A percentile compares a stretch with the other conserved stretches of the same genome.
Conservation (phyloP, 768 basidiomycete genomes). For the Hericium erinaceus region DNA sequence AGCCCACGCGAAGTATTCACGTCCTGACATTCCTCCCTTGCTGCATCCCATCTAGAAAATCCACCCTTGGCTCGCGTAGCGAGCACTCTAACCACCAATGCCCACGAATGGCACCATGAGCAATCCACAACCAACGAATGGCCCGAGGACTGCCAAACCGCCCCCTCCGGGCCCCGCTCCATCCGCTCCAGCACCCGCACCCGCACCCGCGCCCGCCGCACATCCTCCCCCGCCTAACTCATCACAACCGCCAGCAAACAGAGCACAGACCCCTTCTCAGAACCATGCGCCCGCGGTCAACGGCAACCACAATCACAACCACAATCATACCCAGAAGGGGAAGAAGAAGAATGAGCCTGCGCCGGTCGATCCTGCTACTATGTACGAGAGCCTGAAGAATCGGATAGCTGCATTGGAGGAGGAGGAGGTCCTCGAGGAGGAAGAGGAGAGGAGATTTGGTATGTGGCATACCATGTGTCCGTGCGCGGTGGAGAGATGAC, state of each 20-base stretch:
- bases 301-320: constrained; percentile 5
- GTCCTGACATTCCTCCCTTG: background rate
- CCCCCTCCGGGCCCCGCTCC: constrained; percentile 25
- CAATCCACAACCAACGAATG: background rate
- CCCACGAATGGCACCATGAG: background rate
- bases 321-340: constrained; percentile 16
- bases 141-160: constrained; percentile 16
- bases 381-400: constrained; percentile 85
- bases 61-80: background rate
- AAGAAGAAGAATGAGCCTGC: constrained; percentile 67
- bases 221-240: background rate
- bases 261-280: constrained; percentile 23
- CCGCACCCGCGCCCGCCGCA: constrained; percentile 33
- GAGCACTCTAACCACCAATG: background rate
- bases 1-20: background rate
- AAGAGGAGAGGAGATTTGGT: constrained; percentile 78
- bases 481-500: background rate
- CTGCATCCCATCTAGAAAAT: background rate
- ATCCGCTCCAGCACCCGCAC: constrained; percentile 47
- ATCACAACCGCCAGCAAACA: constrained; percentile 37
- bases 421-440: constrained; percentile 79
- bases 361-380: constrained; percentile 71
- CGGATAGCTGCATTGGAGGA: constrained; percentile 86
- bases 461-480: constrained; percentile 22
- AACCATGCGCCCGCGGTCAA: constrained; percentile 19